Evolutionary conservation across 2,329 filamentous ascomycete species (phyloP), one percentile per base, ranked within the genome.

Genomic region (Arthrobotrys megalospora): DNA sequence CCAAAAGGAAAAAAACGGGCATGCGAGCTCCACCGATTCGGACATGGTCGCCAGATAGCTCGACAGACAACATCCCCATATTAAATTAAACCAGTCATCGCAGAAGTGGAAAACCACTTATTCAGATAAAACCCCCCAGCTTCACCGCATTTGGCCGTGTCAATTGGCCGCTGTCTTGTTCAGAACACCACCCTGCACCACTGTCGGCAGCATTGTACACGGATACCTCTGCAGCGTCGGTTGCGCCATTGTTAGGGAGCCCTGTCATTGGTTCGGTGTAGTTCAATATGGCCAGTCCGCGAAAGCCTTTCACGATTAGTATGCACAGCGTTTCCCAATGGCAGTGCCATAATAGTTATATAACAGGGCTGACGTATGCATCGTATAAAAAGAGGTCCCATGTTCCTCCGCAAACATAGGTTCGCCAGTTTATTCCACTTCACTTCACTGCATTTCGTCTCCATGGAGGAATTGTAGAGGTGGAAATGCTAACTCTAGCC

Each of bases 361-460:
- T 10, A 32, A n/a, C 24, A 11, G 32, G 21, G 52, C 73, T 71
- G n/a, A 71, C 52, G 24, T 34, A 34, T 53, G 50, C 28, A 34
- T 32, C 32, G 19, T 64, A 32, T 62, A 60, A 21, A 92, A 94
- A 87, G 90, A 89, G 86, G 93, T 93, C 79, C 95, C 95, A 80
- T 96, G 93, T 86, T 98, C 95, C 78, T 97, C 94, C 79, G 95
- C 95, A 86, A 98, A 98, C 87, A 97, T 98, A 83, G 95, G 88
- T 86, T 83, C 75, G 80, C 12, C 47, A 60, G 24, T 43, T 28
- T n/a, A 32, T 53, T 21, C 12, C 47, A 60, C 24, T 43, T 28
- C 19, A 32, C 58, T 21, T 32, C 52, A 16, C 32, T 11, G 47
- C 47, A 50, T 55, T 36, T 34, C 50, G 66, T 80, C 21, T 76